Conservation (phyloP, 306 rosid species). For the Quercus agrifolia region DNA sequence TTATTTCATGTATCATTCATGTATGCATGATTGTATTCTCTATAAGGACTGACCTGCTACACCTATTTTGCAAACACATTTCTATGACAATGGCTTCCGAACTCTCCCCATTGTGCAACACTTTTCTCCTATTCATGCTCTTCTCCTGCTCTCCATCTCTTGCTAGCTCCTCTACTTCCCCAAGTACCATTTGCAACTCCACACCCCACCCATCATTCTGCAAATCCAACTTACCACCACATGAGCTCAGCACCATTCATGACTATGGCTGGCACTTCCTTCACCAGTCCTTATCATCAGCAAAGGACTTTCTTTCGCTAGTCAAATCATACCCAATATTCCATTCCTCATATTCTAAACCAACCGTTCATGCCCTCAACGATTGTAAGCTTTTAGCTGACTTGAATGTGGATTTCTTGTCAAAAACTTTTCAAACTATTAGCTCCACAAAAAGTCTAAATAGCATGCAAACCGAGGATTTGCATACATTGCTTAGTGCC, state of each 20-base stretch:
- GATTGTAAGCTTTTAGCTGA: constrained; percentile 24
- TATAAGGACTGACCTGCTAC: background rate
- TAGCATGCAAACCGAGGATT: constrained; percentile 1
- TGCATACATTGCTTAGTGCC: constrained; percentile 31
- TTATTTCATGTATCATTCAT: too few relatives aligned
- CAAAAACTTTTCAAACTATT: constrained; percentile 3
- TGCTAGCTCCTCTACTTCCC: background rate
- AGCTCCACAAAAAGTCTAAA: constrained; percentile 14
- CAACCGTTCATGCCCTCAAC: constrained; percentile 27
- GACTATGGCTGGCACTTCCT: constrained; percentile 28
- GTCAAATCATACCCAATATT: constrained; percentile 22
- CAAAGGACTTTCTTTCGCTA: constrained; percentile 10
- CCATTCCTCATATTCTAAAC: background rate
- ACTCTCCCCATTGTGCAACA: background rate
- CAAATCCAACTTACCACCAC: constrained; percentile 20
- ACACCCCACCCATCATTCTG: constrained; percentile 40
- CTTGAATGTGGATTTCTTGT: constrained; percentile 30
- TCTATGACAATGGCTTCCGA: constrained; percentile 25
- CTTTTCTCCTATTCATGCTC: constrained; percentile 1
- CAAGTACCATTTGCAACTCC: constrained; percentile 17
- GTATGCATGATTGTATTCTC: background rate
- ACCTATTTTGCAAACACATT: background rate
- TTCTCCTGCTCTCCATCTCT: constrained; percentile 19
- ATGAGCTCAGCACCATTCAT: background rate
- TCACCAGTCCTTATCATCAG: constrained; percentile 29